Conservation (phyloP, 495 filamentous ascomycete species). For the Cercophora samala region DNA sequence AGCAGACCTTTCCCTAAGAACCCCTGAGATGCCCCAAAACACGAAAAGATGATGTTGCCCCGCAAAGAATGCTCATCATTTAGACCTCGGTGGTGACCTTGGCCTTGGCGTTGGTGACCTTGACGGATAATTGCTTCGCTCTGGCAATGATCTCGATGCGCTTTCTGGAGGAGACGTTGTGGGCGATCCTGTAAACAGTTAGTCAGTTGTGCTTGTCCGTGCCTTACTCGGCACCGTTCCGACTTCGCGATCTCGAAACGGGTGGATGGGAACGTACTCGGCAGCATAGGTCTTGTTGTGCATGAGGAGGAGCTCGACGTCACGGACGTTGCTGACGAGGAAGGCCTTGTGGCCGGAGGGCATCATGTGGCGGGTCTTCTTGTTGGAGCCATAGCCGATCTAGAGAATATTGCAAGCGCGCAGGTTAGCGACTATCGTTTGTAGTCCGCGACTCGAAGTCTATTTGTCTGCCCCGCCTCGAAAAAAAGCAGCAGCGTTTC, state of each 20-base stretch:
- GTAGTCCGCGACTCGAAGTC: constrained; percentile 10
- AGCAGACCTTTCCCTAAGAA: constrained; percentile 35
- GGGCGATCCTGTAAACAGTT: constrained; percentile 68
- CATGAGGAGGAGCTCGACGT: constrained; percentile 98
- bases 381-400: constrained; percentile 98
- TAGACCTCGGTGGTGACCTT: constrained; percentile 97
- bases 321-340: constrained; percentile 91
- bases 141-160: constrained; percentile 92
- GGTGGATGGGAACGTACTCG: constrained; percentile 64
- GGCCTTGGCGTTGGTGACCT: constrained; percentile 99
- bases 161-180: constrained; percentile 97
- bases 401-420: constrained; percentile 34
- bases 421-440: constrained; percentile 21
- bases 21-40: constrained; percentile 36
- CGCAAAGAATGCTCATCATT: constrained; percentile 30
- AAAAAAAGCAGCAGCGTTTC: constrained; percentile 3
- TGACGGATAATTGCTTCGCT: constrained; percentile 96
- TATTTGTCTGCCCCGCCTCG: neutral
- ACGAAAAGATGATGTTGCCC: constrained; percentile 33
- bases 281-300: constrained; percentile 98
- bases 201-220: constrained; percentile 3
- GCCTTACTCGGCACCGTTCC: neutral
- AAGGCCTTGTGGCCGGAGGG: constrained; percentile 99
- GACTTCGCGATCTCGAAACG: neutral
- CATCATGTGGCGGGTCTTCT: constrained; percentile 97